Evolutionary conservation across 306 rosid genomes (phyloP), one percentile per base, ranked within the genome.

Genomic region (Ochetophila trinervis): DNA sequence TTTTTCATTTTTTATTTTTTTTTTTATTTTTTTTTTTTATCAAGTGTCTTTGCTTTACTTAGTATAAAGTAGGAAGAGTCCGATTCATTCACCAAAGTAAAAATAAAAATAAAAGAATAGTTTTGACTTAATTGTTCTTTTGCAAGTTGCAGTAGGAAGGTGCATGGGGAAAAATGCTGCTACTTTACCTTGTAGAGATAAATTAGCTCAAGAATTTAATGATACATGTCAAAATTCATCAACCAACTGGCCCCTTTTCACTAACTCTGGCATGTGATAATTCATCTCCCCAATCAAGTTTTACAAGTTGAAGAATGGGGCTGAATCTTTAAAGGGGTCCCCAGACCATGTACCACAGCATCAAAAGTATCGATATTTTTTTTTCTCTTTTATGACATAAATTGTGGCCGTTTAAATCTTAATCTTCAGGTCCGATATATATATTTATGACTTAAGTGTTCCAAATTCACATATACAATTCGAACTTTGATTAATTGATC

Each of bases 221-320:
- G 76, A 58, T 16, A 71, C 68, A 62, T 53, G 68, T 53, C 56
- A 6, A 20, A n/a, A 19, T 23, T 32, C 14, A 22, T 61, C 71
- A 47, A 27, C 51, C 19, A 20, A 30, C 16, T 64, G 53, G 59
- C 50, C 60, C 45, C 55, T 63, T 36, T 66, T 18, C 42, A 20
- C 37, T n/a, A 44, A 30, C 49, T 27, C 14, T 47, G 45, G 5
- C 53, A 8, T 40, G 44, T 37, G 35, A 34, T 8, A 23, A 14
- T 30, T 63, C 32, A 32, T 48, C 30, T 23, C 22, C 14, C 5
- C 12, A 36, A 24, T 30, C 18, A 40, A 37, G 27, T 18, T 27
- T 15, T 30, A 20, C 53, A 42, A 15, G 35, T 37, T 67, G 72
- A 54, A 67, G 54, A 40, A 22, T 17, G 42, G 1, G 15, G 36